Evolutionary conservation across 495 filamentous ascomycete genomes (phyloP).

Genomic region (Echria macrotheca): DNA sequence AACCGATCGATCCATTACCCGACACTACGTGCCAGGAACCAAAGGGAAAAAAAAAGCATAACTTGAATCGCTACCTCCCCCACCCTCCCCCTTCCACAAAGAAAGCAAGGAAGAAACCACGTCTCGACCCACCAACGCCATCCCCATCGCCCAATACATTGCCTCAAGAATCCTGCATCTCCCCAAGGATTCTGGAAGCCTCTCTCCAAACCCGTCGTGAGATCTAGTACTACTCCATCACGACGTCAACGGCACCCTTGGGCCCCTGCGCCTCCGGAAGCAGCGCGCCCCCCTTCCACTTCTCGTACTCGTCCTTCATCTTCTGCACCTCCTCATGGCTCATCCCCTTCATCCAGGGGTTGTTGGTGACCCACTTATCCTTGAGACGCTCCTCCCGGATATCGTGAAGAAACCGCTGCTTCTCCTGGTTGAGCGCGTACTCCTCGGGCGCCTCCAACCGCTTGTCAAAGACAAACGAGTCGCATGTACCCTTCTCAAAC

Average conservation of each 20-base stretch:
- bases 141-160: too few species aligned
- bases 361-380: slow-evolving; percentile 71
- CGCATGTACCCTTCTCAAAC: slow-evolving; percentile 62
- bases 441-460: slow-evolving; percentile 26
- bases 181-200: too few species aligned
- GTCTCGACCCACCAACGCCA: too few species aligned
- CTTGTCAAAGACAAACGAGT: slow-evolving; percentile 46
- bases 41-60: too few species aligned
- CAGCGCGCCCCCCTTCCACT: slow-evolving; percentile 39
- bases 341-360: slow-evolving; percentile 66
- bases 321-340: slow-evolving; percentile 67
- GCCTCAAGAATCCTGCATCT: too few species aligned
- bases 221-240: slow-evolving; percentile 28
- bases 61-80: too few species aligned
- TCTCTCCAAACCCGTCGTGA: too few species aligned
- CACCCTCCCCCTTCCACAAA: too few species aligned
- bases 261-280: not conserved
- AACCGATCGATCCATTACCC: too few species aligned
- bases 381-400: slow-evolving; percentile 56
- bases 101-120: too few species aligned
- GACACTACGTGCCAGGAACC: too few species aligned
- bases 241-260: slow-evolving; percentile 14
- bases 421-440: slow-evolving; percentile 38
- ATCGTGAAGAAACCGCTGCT: slow-evolving; percentile 46
- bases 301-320: slow-evolving; percentile 56